Conservation (phyloP, 306 rosid species). For the Cicer bijugum region DNA sequence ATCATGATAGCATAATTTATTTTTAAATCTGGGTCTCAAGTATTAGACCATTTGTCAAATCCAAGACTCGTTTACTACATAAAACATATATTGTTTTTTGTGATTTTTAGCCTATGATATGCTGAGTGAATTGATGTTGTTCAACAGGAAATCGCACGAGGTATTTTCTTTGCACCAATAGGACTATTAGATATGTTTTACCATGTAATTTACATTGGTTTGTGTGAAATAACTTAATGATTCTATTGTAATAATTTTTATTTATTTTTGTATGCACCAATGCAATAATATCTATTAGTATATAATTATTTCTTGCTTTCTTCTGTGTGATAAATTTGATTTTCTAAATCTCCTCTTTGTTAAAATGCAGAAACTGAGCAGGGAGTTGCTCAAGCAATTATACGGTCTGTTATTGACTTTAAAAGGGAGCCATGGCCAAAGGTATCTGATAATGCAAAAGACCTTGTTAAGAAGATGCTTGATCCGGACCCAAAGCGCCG, state of each 20-base stretch:
- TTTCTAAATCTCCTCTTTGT: conserved; percentile 29
- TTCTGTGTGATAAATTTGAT: conserved; percentile 24
- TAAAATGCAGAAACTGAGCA: conserved; percentile 84
- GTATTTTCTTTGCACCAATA: conserved; percentile 33
- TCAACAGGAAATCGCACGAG: conserved; percentile 22
- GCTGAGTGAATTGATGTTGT: background rate
- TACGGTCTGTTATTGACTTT: conserved; percentile 85
- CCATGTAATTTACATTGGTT: conserved; percentile 18
- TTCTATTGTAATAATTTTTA: background rate
- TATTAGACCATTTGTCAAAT: too few relatives aligned
- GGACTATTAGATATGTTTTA: conserved; percentile 27
- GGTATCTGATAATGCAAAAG: conserved; percentile 94
- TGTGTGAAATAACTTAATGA: conserved; percentile 5
- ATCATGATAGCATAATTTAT: too few relatives aligned
- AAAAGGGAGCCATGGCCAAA: conserved; percentile 94
- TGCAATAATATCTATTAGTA: conserved; percentile 20
- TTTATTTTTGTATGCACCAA: conserved; percentile 12
- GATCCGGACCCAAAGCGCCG: conserved; percentile 78
- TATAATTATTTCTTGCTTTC: conserved; percentile 1
- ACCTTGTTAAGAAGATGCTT: conserved; percentile 94
- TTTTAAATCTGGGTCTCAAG: too few relatives aligned
- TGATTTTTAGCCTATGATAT: background rate
- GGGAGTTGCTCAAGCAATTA: conserved; percentile 95
- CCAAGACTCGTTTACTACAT: too few relatives aligned
- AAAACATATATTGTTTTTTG: too few relatives aligned